Percentiles rank a stretch among this genome's conserved stretches.
Conservation (phyloP, 331 rosid genomes). For the Ulmus americana region DNA sequence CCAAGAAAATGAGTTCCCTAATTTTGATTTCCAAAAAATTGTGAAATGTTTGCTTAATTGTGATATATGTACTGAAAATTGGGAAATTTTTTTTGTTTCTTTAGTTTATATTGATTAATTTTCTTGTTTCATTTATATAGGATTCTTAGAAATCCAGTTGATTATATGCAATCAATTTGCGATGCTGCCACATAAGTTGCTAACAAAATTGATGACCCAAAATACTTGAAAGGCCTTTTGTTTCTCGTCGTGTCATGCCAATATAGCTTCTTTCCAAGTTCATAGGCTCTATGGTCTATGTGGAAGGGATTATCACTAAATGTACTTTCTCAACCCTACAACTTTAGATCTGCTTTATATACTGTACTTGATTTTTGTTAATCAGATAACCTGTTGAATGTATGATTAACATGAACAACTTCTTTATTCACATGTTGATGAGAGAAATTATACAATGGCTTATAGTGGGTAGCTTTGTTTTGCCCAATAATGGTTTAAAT, state of each 20-base stretch:
- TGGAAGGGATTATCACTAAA: slow-evolving; percentile 89
- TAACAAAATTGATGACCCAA: slow-evolving; percentile 50
- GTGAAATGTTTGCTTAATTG: background rate
- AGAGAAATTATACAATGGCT: background rate
- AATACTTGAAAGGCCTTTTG: slow-evolving; percentile 87
- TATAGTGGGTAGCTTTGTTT: background rate
- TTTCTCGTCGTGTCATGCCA: slow-evolving; percentile 80
- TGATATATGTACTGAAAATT: background rate
- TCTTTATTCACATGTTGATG: background rate
- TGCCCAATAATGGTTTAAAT: background rate
- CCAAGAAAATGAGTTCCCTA: background rate
- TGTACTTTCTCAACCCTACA: slow-evolving; percentile 34
- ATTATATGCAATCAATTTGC: slow-evolving; percentile 73
- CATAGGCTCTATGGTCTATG: slow-evolving; percentile 93
- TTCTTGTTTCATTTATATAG: slow-evolving; percentile 25
- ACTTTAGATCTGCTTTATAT: background rate
- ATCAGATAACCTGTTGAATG: background rate
- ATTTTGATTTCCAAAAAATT: background rate
- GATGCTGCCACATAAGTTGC: slow-evolving; percentile 83
- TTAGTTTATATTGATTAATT: background rate
- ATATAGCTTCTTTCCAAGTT: slow-evolving; percentile 79
- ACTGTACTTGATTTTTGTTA: background rate
- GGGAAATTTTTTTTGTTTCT: background rate
- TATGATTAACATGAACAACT: background rate
- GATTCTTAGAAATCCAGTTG: slow-evolving; percentile 74